These are phyloP conservation scores for Fomitopsis betulina DNA, from an alignment of 1,284 basidiomycete genomes.

Conservation along the genomic window DNA sequence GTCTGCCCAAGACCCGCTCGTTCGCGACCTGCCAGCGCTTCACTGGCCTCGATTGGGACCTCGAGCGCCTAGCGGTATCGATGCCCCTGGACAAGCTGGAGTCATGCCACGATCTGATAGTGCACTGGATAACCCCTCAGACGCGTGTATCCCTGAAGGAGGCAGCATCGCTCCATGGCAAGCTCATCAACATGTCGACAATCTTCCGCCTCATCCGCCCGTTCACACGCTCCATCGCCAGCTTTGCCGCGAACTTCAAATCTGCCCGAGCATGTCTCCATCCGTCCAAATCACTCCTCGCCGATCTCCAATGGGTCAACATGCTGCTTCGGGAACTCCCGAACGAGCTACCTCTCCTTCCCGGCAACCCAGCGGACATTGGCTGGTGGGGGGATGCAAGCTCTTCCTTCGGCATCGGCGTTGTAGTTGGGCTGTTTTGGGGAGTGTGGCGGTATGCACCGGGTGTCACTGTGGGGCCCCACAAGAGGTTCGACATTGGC, in stretches of 20 bases:
- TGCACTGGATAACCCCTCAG: too few relatives aligned
- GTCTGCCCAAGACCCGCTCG: background rate
- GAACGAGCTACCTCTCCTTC: too few relatives aligned
- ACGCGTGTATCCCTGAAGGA: too few relatives aligned
- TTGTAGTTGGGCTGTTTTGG: conserved; percentile 28
- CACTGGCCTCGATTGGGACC: background rate
- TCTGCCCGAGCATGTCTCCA: too few relatives aligned
- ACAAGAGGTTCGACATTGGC: conserved; percentile 27
- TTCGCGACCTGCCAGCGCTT: background rate
- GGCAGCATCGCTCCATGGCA: too few relatives aligned
- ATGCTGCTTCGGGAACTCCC: background rate
- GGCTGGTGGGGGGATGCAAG: conserved; percentile 37
- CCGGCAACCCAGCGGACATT: conserved; percentile 23
- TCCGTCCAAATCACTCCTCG: too few relatives aligned
- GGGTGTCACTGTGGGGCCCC: conserved; percentile 27
- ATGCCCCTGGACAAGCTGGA: background rate
- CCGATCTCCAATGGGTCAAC: background rate
- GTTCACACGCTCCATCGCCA: too few relatives aligned
- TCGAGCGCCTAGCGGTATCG: background rate
- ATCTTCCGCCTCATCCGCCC: too few relatives aligned
- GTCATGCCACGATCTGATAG: too few relatives aligned
- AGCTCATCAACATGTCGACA: too few relatives aligned
- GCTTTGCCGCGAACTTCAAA: too few relatives aligned
- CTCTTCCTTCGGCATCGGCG: conserved; percentile 26
- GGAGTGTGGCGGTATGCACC: conserved; percentile 28